phyloP scores from a whole-genome alignment of 148 eudicot species.

The Fagopyrum esculentum region DNA sequence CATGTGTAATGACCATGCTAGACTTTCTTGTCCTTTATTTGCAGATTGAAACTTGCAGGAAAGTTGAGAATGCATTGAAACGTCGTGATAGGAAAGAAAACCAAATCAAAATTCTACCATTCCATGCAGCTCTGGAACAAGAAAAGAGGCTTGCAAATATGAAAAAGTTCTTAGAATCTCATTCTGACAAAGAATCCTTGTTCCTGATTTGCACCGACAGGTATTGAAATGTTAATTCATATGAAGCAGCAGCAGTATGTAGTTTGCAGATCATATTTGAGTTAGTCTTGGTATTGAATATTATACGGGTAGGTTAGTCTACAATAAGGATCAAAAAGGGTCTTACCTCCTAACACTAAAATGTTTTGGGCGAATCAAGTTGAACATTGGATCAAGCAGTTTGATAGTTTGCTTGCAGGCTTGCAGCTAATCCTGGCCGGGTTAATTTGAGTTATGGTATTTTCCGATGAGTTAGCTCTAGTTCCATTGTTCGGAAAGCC shows the following conservation, averaged over 20 bases:
- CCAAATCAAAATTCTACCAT: conserved; percentile 48
- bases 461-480: too few species aligned
- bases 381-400: too few species aligned
- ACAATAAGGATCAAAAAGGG: too few species aligned
- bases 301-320: too few species aligned
- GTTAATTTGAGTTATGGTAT: too few species aligned
- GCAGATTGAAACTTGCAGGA: conserved; percentile 96
- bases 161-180: conserved; percentile 59
- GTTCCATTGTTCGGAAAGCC: too few species aligned
- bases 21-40: conserved; percentile 10
- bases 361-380: too few species aligned
- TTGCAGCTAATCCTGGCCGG: not conserved
- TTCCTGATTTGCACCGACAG: conserved; percentile 95
- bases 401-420: too few species aligned
- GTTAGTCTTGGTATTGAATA: not conserved
- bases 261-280: not conserved
- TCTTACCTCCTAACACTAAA: too few species aligned
- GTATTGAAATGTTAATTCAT: conserved; percentile 23
- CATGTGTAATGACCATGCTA: not conserved
- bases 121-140: conserved; percentile 90
- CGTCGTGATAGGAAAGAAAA: conserved; percentile 73
- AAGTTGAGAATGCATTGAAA: conserved; percentile 81
- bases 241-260: not conserved
- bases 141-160: conserved; percentile 66
- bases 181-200: conserved; percentile 31